These are phyloP conservation scores for Penicillium bialowiezense DNA, from an alignment of 495 filamentous ascomycete species.

Conservation along the genomic window DNA sequence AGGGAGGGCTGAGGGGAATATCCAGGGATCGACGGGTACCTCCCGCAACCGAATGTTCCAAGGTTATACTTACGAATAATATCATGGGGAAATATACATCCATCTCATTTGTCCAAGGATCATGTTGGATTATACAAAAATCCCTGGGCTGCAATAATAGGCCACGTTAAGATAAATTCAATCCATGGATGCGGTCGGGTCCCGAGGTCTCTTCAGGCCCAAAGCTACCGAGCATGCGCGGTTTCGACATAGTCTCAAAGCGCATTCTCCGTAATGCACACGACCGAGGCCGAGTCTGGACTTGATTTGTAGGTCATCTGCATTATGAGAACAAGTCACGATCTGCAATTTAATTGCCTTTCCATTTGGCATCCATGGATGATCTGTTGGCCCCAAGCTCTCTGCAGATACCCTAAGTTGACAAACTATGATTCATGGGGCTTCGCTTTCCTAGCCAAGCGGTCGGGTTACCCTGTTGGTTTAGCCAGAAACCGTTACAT, in stretches of 20 bases:
- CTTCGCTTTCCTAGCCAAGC: not conserved
- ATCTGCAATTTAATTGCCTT: conserved; percentile 16
- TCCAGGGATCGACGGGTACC: not conserved
- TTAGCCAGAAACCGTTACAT: not conserved
- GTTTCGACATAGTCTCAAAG: too few species aligned
- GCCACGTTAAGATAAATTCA: not conserved
- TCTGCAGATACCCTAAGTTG: not conserved
- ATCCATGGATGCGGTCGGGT: too few species aligned
- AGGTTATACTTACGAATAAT: not conserved
- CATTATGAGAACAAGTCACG: conserved; percentile 20
- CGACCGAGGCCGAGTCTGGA: conserved; percentile 10
- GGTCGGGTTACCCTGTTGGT: not conserved
- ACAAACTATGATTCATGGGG: not conserved
- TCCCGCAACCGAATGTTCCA: too few species aligned
- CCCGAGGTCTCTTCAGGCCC: not conserved
- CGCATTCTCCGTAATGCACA: conserved; percentile 9
- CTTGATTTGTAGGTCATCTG: conserved; percentile 33
- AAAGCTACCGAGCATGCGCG: conserved; percentile 10
- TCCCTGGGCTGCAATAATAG: not conserved
- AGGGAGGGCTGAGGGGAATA: not conserved
- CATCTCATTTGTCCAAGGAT: not conserved
- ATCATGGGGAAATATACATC: conserved; percentile 2
- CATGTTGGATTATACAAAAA: not conserved
- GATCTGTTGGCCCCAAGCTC: conserved; percentile 2
- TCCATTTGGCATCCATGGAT: conserved; percentile 8